Conservation (phyloP, 306 rosid genomes). For the Clitoria ternatea region DNA sequence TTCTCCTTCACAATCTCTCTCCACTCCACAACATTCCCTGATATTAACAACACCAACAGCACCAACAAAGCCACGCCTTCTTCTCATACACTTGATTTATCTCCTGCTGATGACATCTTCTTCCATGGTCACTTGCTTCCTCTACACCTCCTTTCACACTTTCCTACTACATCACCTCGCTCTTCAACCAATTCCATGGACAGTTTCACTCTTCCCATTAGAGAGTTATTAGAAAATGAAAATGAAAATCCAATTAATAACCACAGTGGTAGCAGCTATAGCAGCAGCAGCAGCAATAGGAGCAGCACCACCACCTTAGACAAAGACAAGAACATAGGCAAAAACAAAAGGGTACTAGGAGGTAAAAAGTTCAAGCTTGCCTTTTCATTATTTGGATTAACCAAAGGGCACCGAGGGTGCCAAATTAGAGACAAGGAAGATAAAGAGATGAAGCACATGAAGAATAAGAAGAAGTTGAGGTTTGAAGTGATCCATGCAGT, state of each 20-base stretch:
- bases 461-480: conserved; percentile 37
- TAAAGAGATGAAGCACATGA: conserved; percentile 26
- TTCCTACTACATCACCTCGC: conserved; percentile 65
- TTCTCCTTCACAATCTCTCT: conserved; percentile 92
- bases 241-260: conserved; percentile 13
- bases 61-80: conserved; percentile 23
- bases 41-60: conserved; percentile 23
- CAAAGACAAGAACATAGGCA: conserved; percentile 17
- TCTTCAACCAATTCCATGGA: conserved; percentile 71
- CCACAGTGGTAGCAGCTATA: conserved; percentile 23
- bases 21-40: conserved; percentile 37
- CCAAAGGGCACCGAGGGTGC: conserved; percentile 47
- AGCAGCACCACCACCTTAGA: background rate
- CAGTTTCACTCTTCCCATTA: conserved; percentile 64
- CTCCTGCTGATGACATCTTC: conserved; percentile 97
- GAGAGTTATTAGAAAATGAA: conserved; percentile 29
- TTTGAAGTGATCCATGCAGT: conserved; percentile 52
- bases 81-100: conserved; percentile 65
- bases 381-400: conserved; percentile 57
- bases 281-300: conserved; percentile 12
- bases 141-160: conserved; percentile 81
- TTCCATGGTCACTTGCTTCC: conserved; percentile 98
- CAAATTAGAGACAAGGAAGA: conserved; percentile 38
- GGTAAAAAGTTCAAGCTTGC: conserved; percentile 56
- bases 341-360: conserved; percentile 28